Evolutionary conservation across 2,329 filamentous ascomycete species (phyloP), one percentile per base, ranked within the genome.

Genomic region (Mariannaea elegans): DNA sequence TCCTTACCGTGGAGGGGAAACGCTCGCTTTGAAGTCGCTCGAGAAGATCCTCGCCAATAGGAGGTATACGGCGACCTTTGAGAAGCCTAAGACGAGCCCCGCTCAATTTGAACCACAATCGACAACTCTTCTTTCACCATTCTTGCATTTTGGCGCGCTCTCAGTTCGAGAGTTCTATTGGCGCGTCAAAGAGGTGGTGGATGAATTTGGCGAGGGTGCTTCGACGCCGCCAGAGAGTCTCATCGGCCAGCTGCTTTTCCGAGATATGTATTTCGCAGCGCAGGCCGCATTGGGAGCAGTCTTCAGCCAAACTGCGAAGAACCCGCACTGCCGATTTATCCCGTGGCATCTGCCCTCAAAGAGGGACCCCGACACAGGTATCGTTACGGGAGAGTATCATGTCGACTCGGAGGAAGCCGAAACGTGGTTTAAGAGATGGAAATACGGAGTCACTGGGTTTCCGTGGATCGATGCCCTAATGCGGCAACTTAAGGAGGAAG

Each of bases 231-330:
- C 91, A 0, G 86, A 86, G n/a, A 90, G 86, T 61, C 74, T 94
- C 14, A 87, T 84, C 0, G 91, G 91, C 3, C 91, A 94, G 67
- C 76, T 94, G 1, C 79, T 93, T 10, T 94, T 94, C 73, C 83
- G 91, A 14, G 91, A 94, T 71, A 94, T 94, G 91, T 94, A 93
- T 75, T 93, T 94, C 67, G 90, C 85, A 13, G 90, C 90, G 0
- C 90, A 94, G 71, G 89, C 90, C 1, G 82, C 85, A 0, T 77
- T 93, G 1, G 90, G 90, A 0, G 80, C 83, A 29, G 68, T 78
- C 0, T 93, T 92, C 66, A 80, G 77, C 1, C 89, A 91, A 68
- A 89, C 88, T 1, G 78, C 84, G 47, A 84, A 84, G 32, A 94
- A 94, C 68, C 74, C 82, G 0, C 77, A 89, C 63, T 89, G 86